These are phyloP conservation scores for Pestalotiopsis sp. DNA, from an alignment of 2,329 filamentous ascomycete genomes.

Conservation along the genomic window DNA sequence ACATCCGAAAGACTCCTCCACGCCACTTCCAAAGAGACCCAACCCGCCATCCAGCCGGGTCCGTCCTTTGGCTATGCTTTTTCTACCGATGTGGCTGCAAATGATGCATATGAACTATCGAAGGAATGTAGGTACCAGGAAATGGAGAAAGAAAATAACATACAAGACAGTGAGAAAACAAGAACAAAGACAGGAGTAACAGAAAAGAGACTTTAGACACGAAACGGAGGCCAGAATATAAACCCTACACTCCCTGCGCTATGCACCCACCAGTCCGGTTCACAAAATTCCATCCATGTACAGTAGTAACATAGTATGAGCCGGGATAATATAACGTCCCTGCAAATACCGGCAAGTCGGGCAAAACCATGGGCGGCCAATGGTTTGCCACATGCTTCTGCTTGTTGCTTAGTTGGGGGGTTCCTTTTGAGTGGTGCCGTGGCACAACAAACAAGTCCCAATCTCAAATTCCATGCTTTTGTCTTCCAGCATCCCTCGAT, in stretches of 20 bases:
- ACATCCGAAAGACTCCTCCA: constrained; percentile 13
- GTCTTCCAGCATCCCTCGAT: constrained; percentile 43
- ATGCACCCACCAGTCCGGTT: constrained; percentile 37
- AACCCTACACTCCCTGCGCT: constrained; percentile 38
- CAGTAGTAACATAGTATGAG: constrained; percentile 30
- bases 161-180: constrained; percentile 23
- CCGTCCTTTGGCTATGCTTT: not conserved
- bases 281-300: constrained; percentile 26
- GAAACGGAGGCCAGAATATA: constrained; percentile 35
- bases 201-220: constrained; percentile 23
- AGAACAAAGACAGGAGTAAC: constrained; percentile 23
- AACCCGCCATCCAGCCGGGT: not conserved
- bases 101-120: constrained; percentile 22
- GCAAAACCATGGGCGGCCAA: not conserved
- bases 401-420: constrained; percentile 1
- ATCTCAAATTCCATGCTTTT: constrained; percentile 31
- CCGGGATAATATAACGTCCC: constrained; percentile 29
- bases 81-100: constrained; percentile 18
- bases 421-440: not conserved
- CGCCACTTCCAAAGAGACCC: not conserved
- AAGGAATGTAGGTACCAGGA: constrained; percentile 19
- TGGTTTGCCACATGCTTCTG: not conserved
- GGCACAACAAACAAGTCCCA: constrained; percentile 7
- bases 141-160: constrained; percentile 15
- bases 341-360: not conserved